These are phyloP conservation scores for Sugiyamaella pinicola DNA, from an alignment of 1,139 yeast species.

Conservation along the genomic window DNA sequence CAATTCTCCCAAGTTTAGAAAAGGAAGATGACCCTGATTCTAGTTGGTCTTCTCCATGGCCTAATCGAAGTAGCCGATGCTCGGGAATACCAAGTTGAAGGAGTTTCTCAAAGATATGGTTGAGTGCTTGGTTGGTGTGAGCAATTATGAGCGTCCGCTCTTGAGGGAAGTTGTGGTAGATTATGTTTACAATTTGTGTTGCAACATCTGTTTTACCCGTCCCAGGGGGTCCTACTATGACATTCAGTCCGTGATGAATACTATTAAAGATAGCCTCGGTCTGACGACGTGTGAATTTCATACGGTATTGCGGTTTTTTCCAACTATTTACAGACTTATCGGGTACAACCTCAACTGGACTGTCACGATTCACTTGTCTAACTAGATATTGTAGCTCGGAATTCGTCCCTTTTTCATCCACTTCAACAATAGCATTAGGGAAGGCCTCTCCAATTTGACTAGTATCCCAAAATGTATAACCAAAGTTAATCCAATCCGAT, in stretches of 20 bases:
- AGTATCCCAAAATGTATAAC: slow-evolving; percentile 35
- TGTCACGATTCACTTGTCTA: background rate
- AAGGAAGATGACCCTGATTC: slow-evolving; percentile 7
- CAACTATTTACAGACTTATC: background rate
- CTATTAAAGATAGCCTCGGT: slow-evolving; percentile 45
- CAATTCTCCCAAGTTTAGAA: slow-evolving; percentile 12
- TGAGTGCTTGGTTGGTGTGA: slow-evolving; percentile 34
- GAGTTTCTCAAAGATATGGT: slow-evolving; percentile 32
- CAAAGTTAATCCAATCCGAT: slow-evolving; percentile 25
- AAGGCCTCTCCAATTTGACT: slow-evolving; percentile 28
- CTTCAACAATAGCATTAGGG: background rate
- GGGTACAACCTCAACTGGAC: background rate
- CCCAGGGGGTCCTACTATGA: slow-evolving; percentile 52
- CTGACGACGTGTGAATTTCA: slow-evolving; percentile 35
- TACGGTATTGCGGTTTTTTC: background rate
- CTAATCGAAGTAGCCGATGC: slow-evolving; percentile 35
- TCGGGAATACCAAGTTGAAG: slow-evolving; percentile 33
- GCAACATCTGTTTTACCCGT: slow-evolving; percentile 48
- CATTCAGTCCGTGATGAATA: slow-evolving; percentile 42
- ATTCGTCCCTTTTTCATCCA: background rate
- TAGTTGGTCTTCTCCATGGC: slow-evolving; percentile 30
- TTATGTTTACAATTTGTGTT: slow-evolving; percentile 34
- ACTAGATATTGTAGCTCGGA: slow-evolving; percentile 14
- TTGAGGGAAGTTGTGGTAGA: slow-evolving; percentile 38
- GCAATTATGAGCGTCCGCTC: slow-evolving; percentile 47